Percentiles rank a stretch among this genome's conserved stretches.
Conservation (phyloP, 2,329 filamentous ascomycete genomes). For the Ustulina deusta region DNA sequence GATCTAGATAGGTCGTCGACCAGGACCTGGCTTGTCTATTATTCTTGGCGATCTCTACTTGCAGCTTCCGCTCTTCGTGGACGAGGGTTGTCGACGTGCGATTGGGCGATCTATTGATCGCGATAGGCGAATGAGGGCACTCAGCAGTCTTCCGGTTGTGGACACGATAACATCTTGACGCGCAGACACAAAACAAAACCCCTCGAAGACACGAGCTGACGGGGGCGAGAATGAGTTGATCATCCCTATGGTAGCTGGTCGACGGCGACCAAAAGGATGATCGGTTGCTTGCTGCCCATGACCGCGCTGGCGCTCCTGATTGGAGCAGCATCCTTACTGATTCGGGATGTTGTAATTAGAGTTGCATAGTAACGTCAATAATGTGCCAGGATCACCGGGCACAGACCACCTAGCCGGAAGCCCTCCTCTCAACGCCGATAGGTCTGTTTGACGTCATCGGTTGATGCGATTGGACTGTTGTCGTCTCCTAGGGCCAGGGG, state of each 20-base stretch:
- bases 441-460: slow-evolving; percentile 14
- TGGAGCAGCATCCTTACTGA: slow-evolving; percentile 9
- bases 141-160: neutral
- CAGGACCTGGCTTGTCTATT: neutral
- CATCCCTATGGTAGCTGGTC: neutral
- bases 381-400: slow-evolving; percentile 18
- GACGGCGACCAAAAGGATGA: neutral
- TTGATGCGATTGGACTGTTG: too few relatives aligned
- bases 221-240: neutral
- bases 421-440: slow-evolving; percentile 11
- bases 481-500: too few relatives aligned
- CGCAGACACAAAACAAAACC: neutral
- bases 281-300: neutral
- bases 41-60: slow-evolving; percentile 6
- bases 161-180: neutral
- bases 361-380: too few relatives aligned
- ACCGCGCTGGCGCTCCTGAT: neutral
- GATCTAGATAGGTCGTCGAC: neutral
- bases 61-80: neutral
- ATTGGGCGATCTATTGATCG: neutral
- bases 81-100: neutral
- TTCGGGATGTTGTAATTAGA: neutral
- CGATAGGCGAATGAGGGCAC: neutral
- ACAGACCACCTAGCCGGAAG: slow-evolving; percentile 9
- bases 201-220: neutral